Percentiles rank a stretch among this genome's conserved stretches.
These are phyloP conservation scores for Hirsutella rhossiliensis DNA, from an alignment of 2,329 filamentous ascomycete species.

Conservation along the genomic window DNA sequence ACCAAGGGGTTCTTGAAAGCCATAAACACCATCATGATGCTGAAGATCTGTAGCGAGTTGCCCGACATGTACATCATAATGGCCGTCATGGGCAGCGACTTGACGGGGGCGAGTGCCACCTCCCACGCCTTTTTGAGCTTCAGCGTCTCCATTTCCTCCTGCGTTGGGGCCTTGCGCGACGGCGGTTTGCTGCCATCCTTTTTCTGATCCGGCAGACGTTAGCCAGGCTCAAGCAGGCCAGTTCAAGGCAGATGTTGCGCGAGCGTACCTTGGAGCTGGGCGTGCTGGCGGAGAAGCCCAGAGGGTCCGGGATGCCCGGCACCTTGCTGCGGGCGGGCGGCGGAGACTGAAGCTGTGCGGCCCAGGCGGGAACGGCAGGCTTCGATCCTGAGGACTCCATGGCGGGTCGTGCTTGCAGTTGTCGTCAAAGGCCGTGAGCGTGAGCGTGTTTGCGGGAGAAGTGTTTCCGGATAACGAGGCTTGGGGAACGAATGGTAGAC, in stretches of 20 bases:
- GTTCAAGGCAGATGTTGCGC: neutral
- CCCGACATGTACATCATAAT: slow-evolving; percentile 99
- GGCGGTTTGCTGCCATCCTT: slow-evolving; percentile 36
- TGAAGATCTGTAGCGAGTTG: slow-evolving; percentile 96
- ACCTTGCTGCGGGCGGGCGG: slow-evolving; percentile 55
- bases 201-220: slow-evolving; percentile 31
- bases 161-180: slow-evolving; percentile 52
- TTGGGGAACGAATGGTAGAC: too few relatives aligned
- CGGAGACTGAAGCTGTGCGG: slow-evolving; percentile 62
- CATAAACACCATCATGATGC: slow-evolving; percentile 99
- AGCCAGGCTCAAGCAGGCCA: neutral
- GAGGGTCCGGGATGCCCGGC: slow-evolving; percentile 65
- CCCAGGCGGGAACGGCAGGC: slow-evolving; percentile 58
- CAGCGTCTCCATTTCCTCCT: slow-evolving; percentile 84
- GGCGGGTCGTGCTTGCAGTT: neutral
- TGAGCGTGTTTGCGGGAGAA: neutral
- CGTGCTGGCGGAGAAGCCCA: slow-evolving; percentile 58
- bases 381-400: slow-evolving; percentile 17
- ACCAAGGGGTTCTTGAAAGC: slow-evolving; percentile 93
- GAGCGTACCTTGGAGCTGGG: slow-evolving; percentile 43
- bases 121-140: slow-evolving; percentile 99
- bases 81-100: slow-evolving; percentile 92
- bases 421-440: neutral
- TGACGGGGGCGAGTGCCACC: slow-evolving; percentile 82
- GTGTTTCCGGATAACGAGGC: too few relatives aligned